Percentiles rank a stretch among this genome's conserved stretches.
Conservation (phyloP, 805 yeast species). For the Suhomyces sp. region DNA sequence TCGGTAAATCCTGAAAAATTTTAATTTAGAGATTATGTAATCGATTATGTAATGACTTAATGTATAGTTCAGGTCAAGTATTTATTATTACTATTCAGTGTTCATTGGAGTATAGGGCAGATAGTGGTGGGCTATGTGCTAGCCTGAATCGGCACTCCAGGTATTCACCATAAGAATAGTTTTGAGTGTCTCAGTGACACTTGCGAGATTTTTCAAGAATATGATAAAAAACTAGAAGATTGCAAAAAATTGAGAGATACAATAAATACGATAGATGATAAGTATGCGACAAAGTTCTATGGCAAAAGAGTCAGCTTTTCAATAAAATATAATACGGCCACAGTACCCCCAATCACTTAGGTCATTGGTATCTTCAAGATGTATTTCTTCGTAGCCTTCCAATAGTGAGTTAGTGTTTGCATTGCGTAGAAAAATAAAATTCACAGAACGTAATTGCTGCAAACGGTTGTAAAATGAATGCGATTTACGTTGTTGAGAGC, state of each 20-base stretch:
- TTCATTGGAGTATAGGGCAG: too few relatives aligned
- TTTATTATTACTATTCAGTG: too few relatives aligned
- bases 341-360: neutral
- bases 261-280: neutral
- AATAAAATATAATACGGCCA: neutral
- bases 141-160: neutral
- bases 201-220: neutral
- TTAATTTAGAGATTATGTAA: constrained; percentile 1
- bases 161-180: neutral
- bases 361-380: neutral
- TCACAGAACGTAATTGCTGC: neutral
- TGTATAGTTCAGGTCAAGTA: neutral
- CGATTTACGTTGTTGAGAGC: neutral
- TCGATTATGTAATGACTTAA: neutral
- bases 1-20: neutral
- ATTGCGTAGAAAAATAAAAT: neutral
- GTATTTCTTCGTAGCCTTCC: neutral
- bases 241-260: neutral
- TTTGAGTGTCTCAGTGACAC: neutral
- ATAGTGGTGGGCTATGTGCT: neutral
- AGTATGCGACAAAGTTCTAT: neutral
- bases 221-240: neutral
- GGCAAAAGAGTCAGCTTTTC: neutral
- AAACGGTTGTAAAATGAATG: neutral
- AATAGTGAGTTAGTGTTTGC: neutral